Evolutionary conservation across 495 filamentous ascomycete species (phyloP), one percentile per base, ranked within the genome.

Genomic region (Cercophora sp.): DNA sequence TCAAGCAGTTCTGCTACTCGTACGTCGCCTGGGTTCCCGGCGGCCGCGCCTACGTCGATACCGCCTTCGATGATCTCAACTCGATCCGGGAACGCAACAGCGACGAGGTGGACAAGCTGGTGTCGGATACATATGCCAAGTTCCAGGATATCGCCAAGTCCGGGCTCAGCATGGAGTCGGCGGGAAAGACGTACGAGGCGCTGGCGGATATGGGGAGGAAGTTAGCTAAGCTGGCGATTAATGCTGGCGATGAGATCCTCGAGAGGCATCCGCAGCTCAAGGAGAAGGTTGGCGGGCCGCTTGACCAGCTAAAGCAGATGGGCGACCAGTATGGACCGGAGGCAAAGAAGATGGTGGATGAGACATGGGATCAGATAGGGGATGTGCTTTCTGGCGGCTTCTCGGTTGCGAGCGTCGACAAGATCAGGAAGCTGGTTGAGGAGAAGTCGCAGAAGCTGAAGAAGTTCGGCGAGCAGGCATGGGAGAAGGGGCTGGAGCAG

Each of bases 1-100:
- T 87, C 48, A 75, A 76, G 51, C 66, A 79, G 34, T 77, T 82
- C 1, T 76, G 75, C 8, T 78, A 77, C 37, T 77, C 78, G 11
- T 87, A 87, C 54, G 79, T 81, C 2, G 69, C 62, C n/a, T 83
- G 82, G 69, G 76, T 88, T 26, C 85, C 85, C 3, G 85, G 84
- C n/a, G 84, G 75, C 3, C 73, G 75, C 9, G 63, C 68, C 15
- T 83, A 82, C 56, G 73, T 85, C 43, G 82, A 86, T 58, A 65
- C 66, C 2, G 76, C 73, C 2, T 87, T 88, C 60, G 68, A 82
- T 26, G 83, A 87, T 52, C 63, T 87, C 11, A 84, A 85, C 23
- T 70, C 70, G 13, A 70, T 87, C 25, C 71, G 76, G 19, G 61
- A 77, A 39, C 77, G 79, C 25, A 82, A 86, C 60, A 70, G 72